phyloP scores from a whole-genome alignment of 495 filamentous ascomycete genomes.

The Neurospora cerealis region DNA sequence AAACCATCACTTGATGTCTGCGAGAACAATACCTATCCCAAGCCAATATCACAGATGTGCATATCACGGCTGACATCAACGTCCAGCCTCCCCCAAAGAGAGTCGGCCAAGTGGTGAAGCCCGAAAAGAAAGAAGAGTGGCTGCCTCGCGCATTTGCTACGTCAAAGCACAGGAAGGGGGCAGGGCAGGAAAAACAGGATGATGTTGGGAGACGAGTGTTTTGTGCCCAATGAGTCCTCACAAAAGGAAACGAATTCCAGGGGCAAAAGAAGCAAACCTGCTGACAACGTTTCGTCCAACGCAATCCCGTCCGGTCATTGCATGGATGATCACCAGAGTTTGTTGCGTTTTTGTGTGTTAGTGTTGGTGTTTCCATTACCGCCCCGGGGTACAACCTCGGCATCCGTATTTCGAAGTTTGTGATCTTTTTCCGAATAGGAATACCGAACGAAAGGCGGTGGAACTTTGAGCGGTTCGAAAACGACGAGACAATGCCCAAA shows the following conservation, averaged over 20 bases:
- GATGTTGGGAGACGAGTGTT: not conserved
- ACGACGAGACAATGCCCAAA: not conserved
- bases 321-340: not conserved
- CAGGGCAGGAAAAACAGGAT: not conserved
- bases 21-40: not conserved
- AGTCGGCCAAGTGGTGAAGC: not conserved
- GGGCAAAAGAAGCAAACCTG: not conserved
- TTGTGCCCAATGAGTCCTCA: not conserved
- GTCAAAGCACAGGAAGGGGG: not conserved
- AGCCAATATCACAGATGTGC: not conserved
- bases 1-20: not conserved
- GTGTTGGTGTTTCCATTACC: not conserved
- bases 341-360: not conserved
- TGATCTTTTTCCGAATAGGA: not conserved
- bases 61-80: not conserved
- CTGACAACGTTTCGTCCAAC: not conserved
- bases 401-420: not conserved
- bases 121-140: not conserved
- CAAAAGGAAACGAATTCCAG: not conserved
- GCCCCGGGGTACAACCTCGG: not conserved
- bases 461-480: not conserved
- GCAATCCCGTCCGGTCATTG: not conserved
- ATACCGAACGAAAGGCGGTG: not conserved
- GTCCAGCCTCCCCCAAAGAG: not conserved
- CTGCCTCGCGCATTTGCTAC: not conserved